phyloP scores from a whole-genome alignment of 2,329 filamentous ascomycete species.

The Grosmannia huntii region DNA sequence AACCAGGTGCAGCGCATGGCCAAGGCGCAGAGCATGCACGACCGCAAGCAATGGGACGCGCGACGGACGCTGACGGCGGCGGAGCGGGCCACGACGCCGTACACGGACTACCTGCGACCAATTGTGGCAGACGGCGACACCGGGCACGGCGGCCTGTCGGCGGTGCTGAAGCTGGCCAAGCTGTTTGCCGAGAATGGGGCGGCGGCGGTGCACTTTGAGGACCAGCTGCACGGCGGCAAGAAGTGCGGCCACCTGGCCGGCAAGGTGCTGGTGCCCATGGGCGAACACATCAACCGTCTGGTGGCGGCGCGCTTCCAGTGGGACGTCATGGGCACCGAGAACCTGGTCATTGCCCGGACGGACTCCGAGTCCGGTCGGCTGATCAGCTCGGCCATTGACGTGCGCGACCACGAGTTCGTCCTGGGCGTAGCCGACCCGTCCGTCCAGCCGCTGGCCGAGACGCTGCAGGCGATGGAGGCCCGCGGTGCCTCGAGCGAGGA shows the following conservation, averaged over 20 bases:
- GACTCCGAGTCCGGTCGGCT: constrained; percentile 91
- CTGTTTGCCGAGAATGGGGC: constrained; percentile 95
- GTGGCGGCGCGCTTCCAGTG: constrained; percentile 90
- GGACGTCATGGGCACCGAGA: constrained; percentile 96
- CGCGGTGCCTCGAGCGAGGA: constrained; percentile 64
- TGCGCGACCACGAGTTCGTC: constrained; percentile 94
- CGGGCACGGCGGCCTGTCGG: constrained; percentile 82
- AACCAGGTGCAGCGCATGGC: constrained; percentile 94
- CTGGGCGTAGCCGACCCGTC: constrained; percentile 31
- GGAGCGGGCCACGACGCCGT: constrained; percentile 63
- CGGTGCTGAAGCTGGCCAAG: constrained; percentile 92
- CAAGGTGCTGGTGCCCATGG: constrained; percentile 85
- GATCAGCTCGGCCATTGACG: constrained; percentile 80
- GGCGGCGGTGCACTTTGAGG: constrained; percentile 93
- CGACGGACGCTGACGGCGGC: constrained; percentile 65
- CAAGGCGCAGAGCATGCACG: constrained; percentile 94
- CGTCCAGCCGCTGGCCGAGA: constrained; percentile 46
- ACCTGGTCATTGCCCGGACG: constrained; percentile 85
- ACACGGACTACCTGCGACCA: constrained; percentile 78
- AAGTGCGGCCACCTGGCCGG: constrained; percentile 96
- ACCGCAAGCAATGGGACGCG: constrained; percentile 86
- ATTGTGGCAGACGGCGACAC: constrained; percentile 97
- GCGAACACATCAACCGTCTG: constrained; percentile 93
- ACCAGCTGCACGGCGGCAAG: constrained; percentile 95
- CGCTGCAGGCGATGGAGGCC: constrained; percentile 79